These are phyloP conservation scores for Penicillium brasilianum DNA, from an alignment of 2,329 filamentous ascomycete genomes.

Conservation along the genomic window DNA sequence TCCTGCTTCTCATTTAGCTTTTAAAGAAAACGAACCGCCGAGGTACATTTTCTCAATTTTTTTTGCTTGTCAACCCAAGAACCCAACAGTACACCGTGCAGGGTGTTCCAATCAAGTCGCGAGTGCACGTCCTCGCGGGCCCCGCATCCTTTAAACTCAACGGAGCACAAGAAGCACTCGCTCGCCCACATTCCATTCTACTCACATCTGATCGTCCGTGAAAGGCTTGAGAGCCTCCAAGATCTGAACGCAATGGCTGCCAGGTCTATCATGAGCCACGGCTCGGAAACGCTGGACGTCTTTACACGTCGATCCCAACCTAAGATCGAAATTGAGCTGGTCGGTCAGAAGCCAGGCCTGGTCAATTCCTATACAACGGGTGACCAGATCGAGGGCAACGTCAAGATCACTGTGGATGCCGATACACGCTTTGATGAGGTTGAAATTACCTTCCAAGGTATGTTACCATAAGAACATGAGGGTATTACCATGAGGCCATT, in stretches of 20 bases:
- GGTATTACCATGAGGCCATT: neutral
- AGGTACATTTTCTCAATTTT: neutral
- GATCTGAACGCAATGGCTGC: slow-evolving; percentile 22
- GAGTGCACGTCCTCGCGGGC: neutral
- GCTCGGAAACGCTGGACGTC: slow-evolving; percentile 35
- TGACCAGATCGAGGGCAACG: slow-evolving; percentile 61
- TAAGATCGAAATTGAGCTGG: slow-evolving; percentile 38
- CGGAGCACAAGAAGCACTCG: slow-evolving; percentile 1
- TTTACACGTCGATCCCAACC: slow-evolving; percentile 37
- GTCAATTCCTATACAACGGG: slow-evolving; percentile 61
- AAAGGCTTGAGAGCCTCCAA: neutral
- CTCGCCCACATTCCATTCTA: neutral
- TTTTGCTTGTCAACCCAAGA: neutral
- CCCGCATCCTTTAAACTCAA: slow-evolving; percentile 2
- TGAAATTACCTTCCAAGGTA: slow-evolving; percentile 63
- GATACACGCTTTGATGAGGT: slow-evolving; percentile 64
- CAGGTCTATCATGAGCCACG: slow-evolving; percentile 34
- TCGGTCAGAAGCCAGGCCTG: slow-evolving; percentile 39
- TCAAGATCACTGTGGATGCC: slow-evolving; percentile 55
- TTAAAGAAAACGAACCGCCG: neutral
- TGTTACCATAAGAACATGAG: slow-evolving; percentile 13
- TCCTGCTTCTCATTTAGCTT: neutral
- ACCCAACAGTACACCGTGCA: neutral
- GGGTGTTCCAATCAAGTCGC: neutral
- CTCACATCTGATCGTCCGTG: neutral